Conservation (phyloP, 2,329 filamentous ascomycete species). For the Calonectria hongkongensis region DNA sequence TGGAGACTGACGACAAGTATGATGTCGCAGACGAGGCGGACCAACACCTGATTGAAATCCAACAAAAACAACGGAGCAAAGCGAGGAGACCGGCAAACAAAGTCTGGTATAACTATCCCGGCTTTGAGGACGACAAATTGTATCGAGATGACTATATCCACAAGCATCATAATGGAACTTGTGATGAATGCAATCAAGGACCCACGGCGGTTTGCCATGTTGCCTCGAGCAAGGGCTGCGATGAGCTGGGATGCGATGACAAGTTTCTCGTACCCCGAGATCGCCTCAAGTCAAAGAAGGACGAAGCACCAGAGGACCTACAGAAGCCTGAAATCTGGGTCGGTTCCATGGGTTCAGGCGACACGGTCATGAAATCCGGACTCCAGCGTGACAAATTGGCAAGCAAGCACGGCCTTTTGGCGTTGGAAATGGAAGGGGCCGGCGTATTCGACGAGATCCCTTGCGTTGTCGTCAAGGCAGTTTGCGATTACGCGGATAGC, state of each 20-base stretch:
- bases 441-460: slow-evolving; percentile 59
- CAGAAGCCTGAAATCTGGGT: slow-evolving; percentile 54
- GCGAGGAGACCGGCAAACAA: too few species aligned
- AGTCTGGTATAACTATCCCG: slow-evolving; percentile 50
- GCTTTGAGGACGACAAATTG: slow-evolving; percentile 51
- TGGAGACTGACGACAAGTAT: not conserved
- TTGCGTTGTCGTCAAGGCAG: slow-evolving; percentile 62
- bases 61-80: not conserved
- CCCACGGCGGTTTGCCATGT: not conserved
- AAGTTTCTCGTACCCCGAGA: not conserved
- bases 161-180: slow-evolving; percentile 26
- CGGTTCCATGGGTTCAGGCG: slow-evolving; percentile 61
- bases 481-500: slow-evolving; percentile 58
- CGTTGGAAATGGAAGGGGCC: slow-evolving; percentile 59
- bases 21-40: slow-evolving; percentile 23
- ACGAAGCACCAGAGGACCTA: not conserved
- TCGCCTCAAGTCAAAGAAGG: not conserved
- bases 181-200: not conserved
- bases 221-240: slow-evolving; percentile 11
- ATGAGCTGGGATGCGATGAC: slow-evolving; percentile 25
- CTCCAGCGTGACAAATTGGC: slow-evolving; percentile 59
- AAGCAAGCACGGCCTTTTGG: slow-evolving; percentile 45
- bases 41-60: not conserved
- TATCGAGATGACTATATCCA: slow-evolving; percentile 37
- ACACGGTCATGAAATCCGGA: slow-evolving; percentile 61